These are phyloP conservation scores for Colletotrichum sansevieriae DNA, from an alignment of 2,329 filamentous ascomycete species.

Conservation along the genomic window DNA sequence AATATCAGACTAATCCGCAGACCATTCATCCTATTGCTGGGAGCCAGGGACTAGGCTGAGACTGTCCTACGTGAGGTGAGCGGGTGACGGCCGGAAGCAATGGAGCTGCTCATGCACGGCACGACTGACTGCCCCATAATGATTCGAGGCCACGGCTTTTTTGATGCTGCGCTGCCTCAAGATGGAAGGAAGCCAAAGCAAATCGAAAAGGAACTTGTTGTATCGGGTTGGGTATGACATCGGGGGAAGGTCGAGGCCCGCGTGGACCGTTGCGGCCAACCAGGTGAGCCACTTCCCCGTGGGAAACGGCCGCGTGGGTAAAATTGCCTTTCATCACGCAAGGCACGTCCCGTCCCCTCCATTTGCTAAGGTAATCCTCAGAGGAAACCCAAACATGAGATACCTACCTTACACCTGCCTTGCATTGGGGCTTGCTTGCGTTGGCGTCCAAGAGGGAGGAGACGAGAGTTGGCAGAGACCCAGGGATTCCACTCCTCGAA, in stretches of 20 bases:
- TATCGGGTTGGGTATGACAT: not conserved
- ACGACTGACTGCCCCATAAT: constrained; percentile 14
- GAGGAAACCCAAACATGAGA: constrained; percentile 17
- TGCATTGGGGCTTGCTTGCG: not conserved
- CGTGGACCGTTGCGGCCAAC: constrained; percentile 12
- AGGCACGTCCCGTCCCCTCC: constrained; percentile 15
- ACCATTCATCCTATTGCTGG: not conserved
- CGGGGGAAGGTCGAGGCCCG: not conserved
- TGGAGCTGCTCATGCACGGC: constrained; percentile 27
- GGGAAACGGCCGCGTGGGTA: not conserved
- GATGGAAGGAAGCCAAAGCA: too few species aligned
- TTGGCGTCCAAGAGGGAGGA: not conserved
- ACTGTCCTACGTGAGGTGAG: constrained; percentile 35
- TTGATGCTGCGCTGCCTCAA: too few species aligned
- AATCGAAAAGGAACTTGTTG: not conserved
- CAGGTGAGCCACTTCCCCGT: not conserved
- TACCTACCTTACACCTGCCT: constrained; percentile 10
- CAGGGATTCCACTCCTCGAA: constrained; percentile 19
- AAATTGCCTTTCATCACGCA: constrained; percentile 13
- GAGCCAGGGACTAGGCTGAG: constrained; percentile 29
- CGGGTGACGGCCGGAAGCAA: constrained; percentile 33
- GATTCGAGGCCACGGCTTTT: constrained; percentile 12
- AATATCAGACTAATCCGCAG: constrained; percentile 16
- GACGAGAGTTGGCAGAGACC: constrained; percentile 5
- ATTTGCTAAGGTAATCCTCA: not conserved